Evolutionary conservation across 1,284 basidiomycete genomes (phyloP), one percentile per base, ranked within the genome.

Genomic region (Marasmius oreades): DNA sequence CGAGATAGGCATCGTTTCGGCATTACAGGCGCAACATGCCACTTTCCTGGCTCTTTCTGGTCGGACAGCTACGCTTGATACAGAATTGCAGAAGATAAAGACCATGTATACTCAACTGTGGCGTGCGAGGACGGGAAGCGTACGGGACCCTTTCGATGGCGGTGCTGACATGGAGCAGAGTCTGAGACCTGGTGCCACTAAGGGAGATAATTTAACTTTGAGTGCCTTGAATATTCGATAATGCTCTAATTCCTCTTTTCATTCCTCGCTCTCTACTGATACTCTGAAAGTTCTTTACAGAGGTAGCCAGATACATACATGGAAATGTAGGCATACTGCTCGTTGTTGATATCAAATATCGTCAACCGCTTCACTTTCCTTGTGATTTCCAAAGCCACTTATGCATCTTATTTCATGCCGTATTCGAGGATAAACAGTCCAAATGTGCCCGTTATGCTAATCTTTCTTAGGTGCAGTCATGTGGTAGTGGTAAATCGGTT

Each of bases 71-170:
- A 73, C 80, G 1, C 69, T 90, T 5, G 84, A 91, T 57, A 77
- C 78, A 1, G 87, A 90, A 61, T 66, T 92, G 37, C 85, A 89
- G 66, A 86, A 85, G 69, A 78, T 91, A 63, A 89, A 89, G 67
- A 68, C 73, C 20, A 65, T 85, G 28, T 86, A 86, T 64, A 82
- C 81, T 4, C 78, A 82, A 57, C 69, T 85, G 3, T 85, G 81
- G 81, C 76, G 81, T 11, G 70, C 75, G 28, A 76, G 77, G 61
- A 84, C 81, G 16, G 82, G 82, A 20, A 84, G 82, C 61, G 78
- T 80, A 70, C 71, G 82, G 34, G 82, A 85, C 61, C 82, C 82
- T 2, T 84, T 84, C 62, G 78, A 80, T 59, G 78, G 55, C 12
- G 47, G 36, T 18, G 58, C 48, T 10, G 23, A 53, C n/a, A 51